Evolutionary conservation across 2,329 filamentous ascomycete species (phyloP).

Genomic region (Cercospora sp.): DNA sequence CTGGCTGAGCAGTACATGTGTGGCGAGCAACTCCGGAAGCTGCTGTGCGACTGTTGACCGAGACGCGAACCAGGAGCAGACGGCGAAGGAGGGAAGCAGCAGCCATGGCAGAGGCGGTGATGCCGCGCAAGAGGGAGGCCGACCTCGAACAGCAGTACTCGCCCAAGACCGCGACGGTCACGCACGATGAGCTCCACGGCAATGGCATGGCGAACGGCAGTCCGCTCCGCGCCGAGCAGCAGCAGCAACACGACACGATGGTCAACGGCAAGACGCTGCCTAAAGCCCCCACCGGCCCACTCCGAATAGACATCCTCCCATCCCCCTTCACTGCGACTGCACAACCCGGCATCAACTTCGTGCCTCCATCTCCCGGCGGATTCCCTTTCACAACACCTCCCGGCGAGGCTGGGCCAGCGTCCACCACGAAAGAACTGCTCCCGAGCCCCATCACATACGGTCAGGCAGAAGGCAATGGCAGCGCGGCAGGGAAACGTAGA

Average conservation of each 20-base stretch:
- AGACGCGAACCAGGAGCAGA: neutral
- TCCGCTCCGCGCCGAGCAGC: neutral
- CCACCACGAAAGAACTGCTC: constrained; percentile 25
- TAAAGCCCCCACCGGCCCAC: constrained; percentile 13
- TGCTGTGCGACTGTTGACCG: neutral
- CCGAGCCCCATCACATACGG: constrained; percentile 6
- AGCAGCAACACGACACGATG: constrained; percentile 1
- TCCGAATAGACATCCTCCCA: constrained; percentile 1
- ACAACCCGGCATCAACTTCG: constrained; percentile 16
- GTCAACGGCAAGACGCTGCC: constrained; percentile 17
- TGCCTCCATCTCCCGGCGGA: constrained; percentile 22
- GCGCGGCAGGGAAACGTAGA: neutral
- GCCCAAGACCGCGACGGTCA: neutral
- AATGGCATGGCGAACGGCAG: constrained; percentile 1
- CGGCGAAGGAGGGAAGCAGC: neutral
- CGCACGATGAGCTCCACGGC: neutral
- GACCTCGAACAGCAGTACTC: neutral
- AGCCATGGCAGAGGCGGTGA: constrained; percentile 6
- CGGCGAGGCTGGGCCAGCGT: constrained; percentile 25
- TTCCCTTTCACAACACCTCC: constrained; percentile 28
- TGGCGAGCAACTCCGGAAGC: neutral
- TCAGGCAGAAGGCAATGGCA: constrained; percentile 7
- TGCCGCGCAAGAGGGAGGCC: neutral
- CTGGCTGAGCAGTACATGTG: neutral
- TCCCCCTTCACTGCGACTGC: neutral